These are phyloP conservation scores for Boletellus ananas DNA, from an alignment of 768 basidiomycete species.

Conservation along the genomic window DNA sequence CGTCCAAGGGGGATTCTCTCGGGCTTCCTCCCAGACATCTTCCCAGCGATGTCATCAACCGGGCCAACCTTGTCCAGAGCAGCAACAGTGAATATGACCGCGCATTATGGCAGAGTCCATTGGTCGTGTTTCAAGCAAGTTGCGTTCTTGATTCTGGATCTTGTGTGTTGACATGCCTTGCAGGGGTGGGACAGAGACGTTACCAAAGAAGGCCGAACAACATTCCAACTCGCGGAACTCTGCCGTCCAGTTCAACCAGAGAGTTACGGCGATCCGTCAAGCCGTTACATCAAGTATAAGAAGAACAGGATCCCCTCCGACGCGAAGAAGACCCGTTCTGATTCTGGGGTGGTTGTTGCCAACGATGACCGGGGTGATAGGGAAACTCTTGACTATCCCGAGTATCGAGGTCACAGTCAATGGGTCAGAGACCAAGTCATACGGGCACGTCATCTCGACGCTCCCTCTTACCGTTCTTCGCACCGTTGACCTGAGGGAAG, in stretches of 20 bases:
- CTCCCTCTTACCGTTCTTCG: slow-evolving; percentile 36
- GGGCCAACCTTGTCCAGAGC: not conserved
- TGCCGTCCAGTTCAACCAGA: too few relatives aligned
- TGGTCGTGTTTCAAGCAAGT: not conserved
- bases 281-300: too few relatives aligned
- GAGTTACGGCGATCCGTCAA: too few relatives aligned
- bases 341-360: too few relatives aligned
- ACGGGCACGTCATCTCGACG: slow-evolving; percentile 41
- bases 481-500: slow-evolving; percentile 30
- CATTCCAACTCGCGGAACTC: too few relatives aligned
- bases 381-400: too few relatives aligned
- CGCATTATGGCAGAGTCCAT: not conserved
- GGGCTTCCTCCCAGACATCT: slow-evolving; percentile 6
- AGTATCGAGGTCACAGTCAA: too few relatives aligned
- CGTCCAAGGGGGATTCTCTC: slow-evolving; percentile 7
- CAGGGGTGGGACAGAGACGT: slow-evolving; percentile 22
- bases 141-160: not conserved
- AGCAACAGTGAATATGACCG: not conserved
- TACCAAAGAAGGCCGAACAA: slow-evolving; percentile 19
- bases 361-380: too few relatives aligned
- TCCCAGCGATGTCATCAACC: slow-evolving; percentile 25
- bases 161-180: not conserved
- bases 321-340: too few relatives aligned
- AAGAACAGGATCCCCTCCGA: too few relatives aligned
- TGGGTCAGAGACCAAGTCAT: slow-evolving; percentile 11